Evolutionary conservation across 345 rosid genomes (phyloP).

Genomic region (Salix koriyanagi): DNA sequence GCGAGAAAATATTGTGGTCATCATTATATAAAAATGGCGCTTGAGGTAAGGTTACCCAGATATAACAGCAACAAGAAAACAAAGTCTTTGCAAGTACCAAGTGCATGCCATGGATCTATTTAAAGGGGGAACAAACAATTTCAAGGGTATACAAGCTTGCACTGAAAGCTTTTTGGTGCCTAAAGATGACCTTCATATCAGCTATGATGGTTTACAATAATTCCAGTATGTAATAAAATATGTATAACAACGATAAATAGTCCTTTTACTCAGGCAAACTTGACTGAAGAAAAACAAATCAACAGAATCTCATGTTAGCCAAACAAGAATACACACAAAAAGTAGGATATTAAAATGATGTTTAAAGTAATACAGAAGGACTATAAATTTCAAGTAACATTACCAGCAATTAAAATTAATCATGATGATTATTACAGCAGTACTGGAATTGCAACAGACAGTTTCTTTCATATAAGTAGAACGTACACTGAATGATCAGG

Average conservation of each 20-base stretch:
- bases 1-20: neutral
- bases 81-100: neutral
- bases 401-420: neutral
- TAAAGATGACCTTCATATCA: neutral
- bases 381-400: neutral
- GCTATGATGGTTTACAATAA: neutral
- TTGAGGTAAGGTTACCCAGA: no score
- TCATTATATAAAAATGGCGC: neutral
- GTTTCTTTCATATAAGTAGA: neutral
- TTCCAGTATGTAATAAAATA: neutral
- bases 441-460: neutral
- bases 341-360: neutral
- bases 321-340: neutral
- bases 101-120: neutral
- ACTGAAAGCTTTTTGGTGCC: neutral
- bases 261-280: neutral
- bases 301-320: neutral
- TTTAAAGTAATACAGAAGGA: neutral
- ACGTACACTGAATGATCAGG: slow-evolving; percentile 74
- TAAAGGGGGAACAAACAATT: neutral
- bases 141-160: neutral
- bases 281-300: neutral
- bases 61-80: neutral
- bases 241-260: neutral
- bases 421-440: neutral